phyloP scores from a whole-genome alignment of 805 yeast genomes.

The Wickerhamomyces chambardii region DNA sequence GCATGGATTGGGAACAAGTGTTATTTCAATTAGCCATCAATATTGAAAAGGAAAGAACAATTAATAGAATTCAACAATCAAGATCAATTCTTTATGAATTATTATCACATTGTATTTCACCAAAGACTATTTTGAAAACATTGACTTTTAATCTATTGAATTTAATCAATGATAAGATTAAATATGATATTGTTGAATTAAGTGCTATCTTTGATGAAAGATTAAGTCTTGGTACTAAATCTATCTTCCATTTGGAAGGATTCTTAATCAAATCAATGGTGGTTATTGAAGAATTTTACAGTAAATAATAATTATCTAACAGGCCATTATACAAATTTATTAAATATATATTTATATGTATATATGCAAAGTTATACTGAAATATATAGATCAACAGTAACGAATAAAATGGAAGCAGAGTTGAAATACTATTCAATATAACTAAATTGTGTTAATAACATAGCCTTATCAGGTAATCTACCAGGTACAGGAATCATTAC shows the following conservation, averaged over 20 bases:
- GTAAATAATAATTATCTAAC: neutral
- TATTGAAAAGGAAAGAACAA: conserved; percentile 54
- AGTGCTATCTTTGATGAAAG: conserved; percentile 79
- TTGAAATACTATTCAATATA: conserved; percentile 90
- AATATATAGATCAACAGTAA: too few relatives aligned
- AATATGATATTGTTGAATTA: conserved; percentile 41
- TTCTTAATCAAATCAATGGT: conserved; percentile 87
- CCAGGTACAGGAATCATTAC: conserved; percentile 87
- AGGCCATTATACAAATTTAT: neutral
- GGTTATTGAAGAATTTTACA: conserved; percentile 35
- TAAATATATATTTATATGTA: neutral
- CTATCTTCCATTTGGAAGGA: conserved; percentile 92
- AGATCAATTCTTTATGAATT: conserved; percentile 74
- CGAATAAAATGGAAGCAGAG: too few relatives aligned
- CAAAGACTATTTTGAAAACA: conserved; percentile 66
- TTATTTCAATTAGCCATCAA: conserved; percentile 54
- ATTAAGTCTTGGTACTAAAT: conserved; percentile 75
- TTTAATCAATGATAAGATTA: conserved; percentile 20
- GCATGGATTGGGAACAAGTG: conserved; percentile 89
- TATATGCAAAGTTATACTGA: too few relatives aligned
- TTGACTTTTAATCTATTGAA: conserved; percentile 38
- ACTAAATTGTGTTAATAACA: conserved; percentile 70
- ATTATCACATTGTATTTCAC: conserved; percentile 89
- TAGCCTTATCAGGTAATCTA: conserved; percentile 63
- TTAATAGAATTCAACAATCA: conserved; percentile 42